phyloP scores from a whole-genome alignment of 2,329 filamentous ascomycete species.

The Pseudogymnoascus sp. region DNA sequence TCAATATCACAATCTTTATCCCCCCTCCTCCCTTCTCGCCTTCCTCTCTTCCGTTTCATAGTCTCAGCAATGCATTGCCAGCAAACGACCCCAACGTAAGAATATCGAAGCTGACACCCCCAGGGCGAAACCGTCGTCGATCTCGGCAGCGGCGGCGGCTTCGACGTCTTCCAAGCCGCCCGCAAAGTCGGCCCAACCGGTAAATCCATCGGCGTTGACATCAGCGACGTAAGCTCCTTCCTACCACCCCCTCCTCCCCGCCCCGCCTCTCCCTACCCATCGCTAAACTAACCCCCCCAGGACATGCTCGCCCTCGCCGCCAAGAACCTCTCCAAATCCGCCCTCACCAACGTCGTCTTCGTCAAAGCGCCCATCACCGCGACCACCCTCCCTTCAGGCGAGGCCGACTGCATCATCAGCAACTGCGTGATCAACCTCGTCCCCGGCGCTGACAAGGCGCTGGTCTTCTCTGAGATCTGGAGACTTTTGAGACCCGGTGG shows the following conservation, averaged over 20 bases:
- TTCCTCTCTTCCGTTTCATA: no score
- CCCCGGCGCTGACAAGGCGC: conserved; percentile 42
- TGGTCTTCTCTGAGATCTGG: conserved; percentile 50
- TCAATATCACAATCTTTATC: no score
- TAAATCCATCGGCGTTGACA: conserved; percentile 49
- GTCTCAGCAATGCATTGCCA: not conserved
- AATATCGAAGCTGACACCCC: not conserved
- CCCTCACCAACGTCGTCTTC: conserved; percentile 42
- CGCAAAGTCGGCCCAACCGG: conserved; percentile 42
- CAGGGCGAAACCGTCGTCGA: conserved; percentile 52
- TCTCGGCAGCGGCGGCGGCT: conserved; percentile 49
- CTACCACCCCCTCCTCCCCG: not conserved
- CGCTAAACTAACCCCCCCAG: conserved; percentile 27
- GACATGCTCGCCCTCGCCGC: conserved; percentile 48
- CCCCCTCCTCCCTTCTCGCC: no score
- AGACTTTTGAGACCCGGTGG: conserved; percentile 51
- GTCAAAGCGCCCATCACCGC: conserved; percentile 44
- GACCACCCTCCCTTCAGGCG: conserved; percentile 37
- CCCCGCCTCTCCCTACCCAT: no score
- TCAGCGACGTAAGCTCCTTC: conserved; percentile 42
- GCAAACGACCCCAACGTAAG: conserved; percentile 40
- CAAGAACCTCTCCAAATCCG: conserved; percentile 34
- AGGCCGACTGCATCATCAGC: conserved; percentile 50
- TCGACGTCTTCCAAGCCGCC: conserved; percentile 50
- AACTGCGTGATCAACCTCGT: conserved; percentile 59